Conservation (phyloP, 140 eudicot genomes). For the Oenanthe javanica region DNA sequence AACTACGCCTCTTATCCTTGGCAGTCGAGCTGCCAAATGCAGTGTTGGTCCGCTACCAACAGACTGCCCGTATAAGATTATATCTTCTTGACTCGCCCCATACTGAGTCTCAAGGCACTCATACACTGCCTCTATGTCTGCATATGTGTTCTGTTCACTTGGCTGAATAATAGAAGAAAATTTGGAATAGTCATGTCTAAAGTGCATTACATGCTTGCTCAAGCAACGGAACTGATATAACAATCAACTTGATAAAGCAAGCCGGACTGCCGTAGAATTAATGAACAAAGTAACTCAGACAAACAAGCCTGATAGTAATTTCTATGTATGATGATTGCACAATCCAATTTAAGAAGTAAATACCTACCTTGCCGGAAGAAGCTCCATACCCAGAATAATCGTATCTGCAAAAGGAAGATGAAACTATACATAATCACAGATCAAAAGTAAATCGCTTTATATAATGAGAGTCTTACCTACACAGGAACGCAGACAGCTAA, state of each 20-base stretch:
- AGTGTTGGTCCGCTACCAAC: constrained; percentile 99
- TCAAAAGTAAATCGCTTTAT: no score
- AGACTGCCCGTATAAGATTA: constrained; percentile 88
- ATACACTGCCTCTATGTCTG: constrained; percentile 97
- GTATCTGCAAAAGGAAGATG: constrained; percentile 51
- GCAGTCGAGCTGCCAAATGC: constrained; percentile 83
- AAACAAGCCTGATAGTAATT: neutral
- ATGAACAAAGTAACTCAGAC: neutral
- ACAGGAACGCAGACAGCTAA: neutral
- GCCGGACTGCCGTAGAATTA: neutral
- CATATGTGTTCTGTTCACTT: constrained; percentile 85
- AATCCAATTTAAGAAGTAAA: neutral
- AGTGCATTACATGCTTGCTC: neutral
- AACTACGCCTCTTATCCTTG: constrained; percentile 94
- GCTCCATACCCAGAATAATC: constrained; percentile 99
- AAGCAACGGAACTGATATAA: neutral
- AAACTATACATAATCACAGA: constrained; percentile 16
- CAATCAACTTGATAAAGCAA: neutral
- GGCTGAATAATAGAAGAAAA: constrained; percentile 45
- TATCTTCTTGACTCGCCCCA: constrained; percentile 86
- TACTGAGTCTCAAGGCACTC: constrained; percentile 89
- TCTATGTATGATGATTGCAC: neutral
- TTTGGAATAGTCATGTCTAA: neutral
- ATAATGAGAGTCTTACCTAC: neutral
- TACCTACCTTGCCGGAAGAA: constrained; percentile 73